These are phyloP conservation scores for sunflower (Helianthus annuus) DNA, from an alignment of 129 eudicot species.

Conservation along the genomic window DNA sequence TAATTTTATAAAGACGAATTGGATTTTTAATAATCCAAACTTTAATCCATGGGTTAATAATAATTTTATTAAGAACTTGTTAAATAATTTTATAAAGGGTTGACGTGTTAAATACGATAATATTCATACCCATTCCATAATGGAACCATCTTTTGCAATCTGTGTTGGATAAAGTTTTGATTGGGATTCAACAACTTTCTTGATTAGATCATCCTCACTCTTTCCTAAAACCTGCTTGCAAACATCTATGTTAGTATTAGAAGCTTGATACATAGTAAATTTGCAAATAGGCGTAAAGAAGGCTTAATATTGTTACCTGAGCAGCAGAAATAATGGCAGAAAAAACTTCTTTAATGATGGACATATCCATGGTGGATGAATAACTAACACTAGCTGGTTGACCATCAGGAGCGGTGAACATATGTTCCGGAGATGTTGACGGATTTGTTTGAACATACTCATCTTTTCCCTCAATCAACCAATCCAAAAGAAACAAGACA, in stretches of 20 bases:
- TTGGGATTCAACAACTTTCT: constrained; percentile 57
- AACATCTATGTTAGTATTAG: neutral
- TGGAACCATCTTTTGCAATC: constrained; percentile 59
- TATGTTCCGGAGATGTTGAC: constrained; percentile 79
- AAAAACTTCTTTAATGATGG: constrained; percentile 61
- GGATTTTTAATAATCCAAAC: too few species aligned
- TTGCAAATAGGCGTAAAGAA: neutral
- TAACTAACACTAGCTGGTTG: constrained; percentile 72
- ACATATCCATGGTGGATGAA: constrained; percentile 72
- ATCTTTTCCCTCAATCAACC: constrained; percentile 62
- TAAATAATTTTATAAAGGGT: neutral
- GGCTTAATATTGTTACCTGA: constrained; percentile 34
- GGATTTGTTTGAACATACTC: constrained; percentile 69
- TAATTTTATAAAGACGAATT: neutral
- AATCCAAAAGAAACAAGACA: constrained; percentile 57
- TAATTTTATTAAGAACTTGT: too few species aligned
- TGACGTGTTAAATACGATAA: neutral
- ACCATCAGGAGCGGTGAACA: constrained; percentile 69
- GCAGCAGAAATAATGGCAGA: constrained; percentile 56
- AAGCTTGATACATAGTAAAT: neutral
- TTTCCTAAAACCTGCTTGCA: constrained; percentile 46
- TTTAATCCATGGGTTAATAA: too few species aligned
- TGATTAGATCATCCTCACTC: constrained; percentile 45
- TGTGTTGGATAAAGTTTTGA: constrained; percentile 48
- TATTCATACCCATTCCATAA: constrained; percentile 71